phyloP scores from a whole-genome alignment of 2,329 filamentous ascomycete genomes.

The Monosporascus sp. region DNA sequence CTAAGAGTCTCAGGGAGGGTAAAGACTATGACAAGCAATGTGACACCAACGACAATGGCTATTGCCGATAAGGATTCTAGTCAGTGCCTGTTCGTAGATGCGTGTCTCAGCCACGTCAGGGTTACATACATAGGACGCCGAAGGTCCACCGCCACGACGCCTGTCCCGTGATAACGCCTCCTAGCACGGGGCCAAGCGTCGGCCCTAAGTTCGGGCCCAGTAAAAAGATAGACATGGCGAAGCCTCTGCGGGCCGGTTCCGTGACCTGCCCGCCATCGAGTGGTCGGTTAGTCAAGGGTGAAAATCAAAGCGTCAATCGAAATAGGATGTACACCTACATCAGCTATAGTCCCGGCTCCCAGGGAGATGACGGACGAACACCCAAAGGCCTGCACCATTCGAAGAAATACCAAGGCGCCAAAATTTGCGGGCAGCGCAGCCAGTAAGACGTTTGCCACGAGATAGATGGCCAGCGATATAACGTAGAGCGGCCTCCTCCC shows the following conservation, averaged over 20 bases:
- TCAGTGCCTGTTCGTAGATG: too few relatives aligned
- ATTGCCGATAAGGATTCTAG: background rate
- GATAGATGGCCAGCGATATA: constrained; percentile 32
- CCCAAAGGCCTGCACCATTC: constrained; percentile 37
- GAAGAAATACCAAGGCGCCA: constrained; percentile 31
- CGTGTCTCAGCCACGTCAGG: too few relatives aligned
- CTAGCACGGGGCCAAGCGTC: constrained; percentile 37
- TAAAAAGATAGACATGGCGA: constrained; percentile 35
- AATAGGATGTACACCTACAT: constrained; percentile 18
- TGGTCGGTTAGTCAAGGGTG: too few relatives aligned
- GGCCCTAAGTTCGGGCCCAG: constrained; percentile 40
- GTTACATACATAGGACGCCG: constrained; percentile 28
- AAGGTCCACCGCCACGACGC: constrained; percentile 40
- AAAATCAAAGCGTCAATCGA: too few relatives aligned
- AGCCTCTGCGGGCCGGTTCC: constrained; percentile 33
- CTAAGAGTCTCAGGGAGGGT: constrained; percentile 42
- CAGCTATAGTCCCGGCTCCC: constrained; percentile 38
- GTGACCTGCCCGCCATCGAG: constrained; percentile 4
- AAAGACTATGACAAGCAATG: constrained; percentile 25
- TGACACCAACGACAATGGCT: constrained; percentile 25
- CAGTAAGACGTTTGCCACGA: constrained; percentile 33
- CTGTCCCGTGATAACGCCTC: constrained; percentile 31
- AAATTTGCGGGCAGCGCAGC: constrained; percentile 33
- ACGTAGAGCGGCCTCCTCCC: constrained; percentile 37
- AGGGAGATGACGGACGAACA: constrained; percentile 37